Base-by-base conservation (phyloP, 495 filamentous ascomycete species). In the Physcia stellaris region DNA sequence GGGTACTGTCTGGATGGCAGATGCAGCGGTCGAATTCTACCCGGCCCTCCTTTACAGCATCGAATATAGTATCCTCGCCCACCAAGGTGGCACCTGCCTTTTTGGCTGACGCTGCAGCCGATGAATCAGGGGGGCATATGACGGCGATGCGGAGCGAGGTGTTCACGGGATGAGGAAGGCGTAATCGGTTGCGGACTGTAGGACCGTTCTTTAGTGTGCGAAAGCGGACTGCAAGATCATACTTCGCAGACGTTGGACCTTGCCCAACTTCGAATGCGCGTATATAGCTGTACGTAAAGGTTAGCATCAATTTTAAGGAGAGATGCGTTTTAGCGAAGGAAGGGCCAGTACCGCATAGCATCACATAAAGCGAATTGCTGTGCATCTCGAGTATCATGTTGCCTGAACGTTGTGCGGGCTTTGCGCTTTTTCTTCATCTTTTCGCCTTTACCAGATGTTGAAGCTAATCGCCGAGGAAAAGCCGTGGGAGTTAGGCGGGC, bases 11-110 rank as follows among this genome's bases (percentile, higher is more conserved):
- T 17, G 67, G 68, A 52, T 96, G 88, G 56, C 80, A 86, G 41
- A 98, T 77, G 46, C 84, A 80, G 35, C 83, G 71, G 53, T 95
- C 92, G 53, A 96, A 98, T 5, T 84, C 71, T 24, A 95, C 79
- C 31, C 64, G 61, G 23, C 78, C 79, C 15, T 67, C 70, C 46
- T 80, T 81, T 47, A 94, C 75, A 18, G 70, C 64, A 21, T 86
- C 77, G 47, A 96, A 93, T 15, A 98, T 63, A 13, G 77, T 75
- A 21, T 94, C 74, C 38, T 94, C 82, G 41, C 90, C 90, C 2
- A 84, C 84, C 3, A 88, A 61, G 2, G 74, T 64, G 12, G 90
- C 90, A 20, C 90, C 90, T 1, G 80, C 77, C 19, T 67, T 64
- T 31, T 64, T 63, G 2, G 90, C 90, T 30, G 82, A 79, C 42